These are phyloP conservation scores for Colletotrichum aenigma DNA, from an alignment of 2,329 filamentous ascomycete species.

Conservation along the genomic window DNA sequence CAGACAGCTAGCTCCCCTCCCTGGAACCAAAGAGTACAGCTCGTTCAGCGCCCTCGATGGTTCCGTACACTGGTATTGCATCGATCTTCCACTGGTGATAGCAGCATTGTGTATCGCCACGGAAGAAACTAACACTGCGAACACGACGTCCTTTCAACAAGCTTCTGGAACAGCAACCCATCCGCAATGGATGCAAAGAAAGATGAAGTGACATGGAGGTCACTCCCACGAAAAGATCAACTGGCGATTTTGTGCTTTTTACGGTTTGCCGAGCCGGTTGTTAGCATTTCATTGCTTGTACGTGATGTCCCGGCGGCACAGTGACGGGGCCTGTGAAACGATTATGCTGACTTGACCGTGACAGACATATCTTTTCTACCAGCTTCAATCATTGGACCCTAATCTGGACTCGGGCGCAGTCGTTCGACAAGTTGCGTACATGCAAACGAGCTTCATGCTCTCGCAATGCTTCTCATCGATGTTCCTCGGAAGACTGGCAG, in stretches of 20 bases:
- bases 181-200: not conserved
- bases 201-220: constrained; percentile 1
- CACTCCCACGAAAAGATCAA: constrained; percentile 6
- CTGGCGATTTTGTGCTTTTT: constrained; percentile 2
- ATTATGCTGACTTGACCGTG: not conserved
- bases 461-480: not conserved
- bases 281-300: constrained; percentile 5
- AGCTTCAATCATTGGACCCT: not conserved
- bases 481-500: not conserved
- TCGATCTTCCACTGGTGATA: not conserved
- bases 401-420: not conserved
- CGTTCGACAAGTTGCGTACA: not conserved
- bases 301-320: not conserved
- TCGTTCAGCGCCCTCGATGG: not conserved
- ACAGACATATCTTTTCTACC: constrained; percentile 4
- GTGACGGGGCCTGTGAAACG: not conserved
- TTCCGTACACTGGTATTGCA: not conserved
- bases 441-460: constrained; percentile 2
- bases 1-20: not conserved
- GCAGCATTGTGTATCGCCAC: not conserved
- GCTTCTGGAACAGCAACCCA: not conserved
- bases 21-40: not conserved
- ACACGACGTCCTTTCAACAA: not conserved
- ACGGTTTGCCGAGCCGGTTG: constrained; percentile 8
- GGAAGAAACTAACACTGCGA: not conserved